Base-by-base conservation (phyloP, 2,329 filamentous ascomycete genomes). In the Chrysoporthe austroafricana region DNA sequence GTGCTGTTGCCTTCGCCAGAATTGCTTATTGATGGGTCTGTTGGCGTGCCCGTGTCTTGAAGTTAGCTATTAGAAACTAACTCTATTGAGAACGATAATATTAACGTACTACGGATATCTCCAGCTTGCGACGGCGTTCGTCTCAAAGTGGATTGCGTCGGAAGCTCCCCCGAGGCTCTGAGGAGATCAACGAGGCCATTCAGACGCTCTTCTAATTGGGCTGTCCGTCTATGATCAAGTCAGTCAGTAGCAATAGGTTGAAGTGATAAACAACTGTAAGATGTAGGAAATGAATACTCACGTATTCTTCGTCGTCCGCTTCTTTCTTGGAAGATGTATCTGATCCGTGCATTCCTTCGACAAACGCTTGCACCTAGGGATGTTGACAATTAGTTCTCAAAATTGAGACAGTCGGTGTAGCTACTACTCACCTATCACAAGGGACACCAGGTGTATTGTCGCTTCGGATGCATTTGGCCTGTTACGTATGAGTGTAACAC, bases 221-320 rank as follows among this genome's bases (percentile, higher is more conserved):
- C 80, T 2, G 83, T 85, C 72, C 78, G 80, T 16, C 83, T 85
- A 66, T 26, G 18, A 11, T 13, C 2, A 36, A 57, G 32, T 66
- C 13, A 70, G 44, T 48, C 21, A 59, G 63, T 13, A 14, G 39
- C 44, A 56, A 39, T 57, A 61, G 61, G 4, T 21, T 18, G n/a
- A n/a, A 43, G 13, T 43, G 36, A 4, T 42, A 9, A 8, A 13
- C 39, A 18, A 14, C 58, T 44, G 42, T 9, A 11, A 32, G 21
- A 18, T 60, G 3, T 5, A 54, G 7, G 50, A 32, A 26, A 50
- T 21, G 26, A 18, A 8, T 26, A 80, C 83, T 78, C 76, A 85
- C 84, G 83, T 85, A 43, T 82, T 81, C 68, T 82, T 84, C 44
- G 76, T 77, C 43, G 82, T 80, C 71, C 84, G 78, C 76, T 85